phyloP scores from a whole-genome alignment of 2,329 filamentous ascomycete genomes.

The Cytospora mali region DNA sequence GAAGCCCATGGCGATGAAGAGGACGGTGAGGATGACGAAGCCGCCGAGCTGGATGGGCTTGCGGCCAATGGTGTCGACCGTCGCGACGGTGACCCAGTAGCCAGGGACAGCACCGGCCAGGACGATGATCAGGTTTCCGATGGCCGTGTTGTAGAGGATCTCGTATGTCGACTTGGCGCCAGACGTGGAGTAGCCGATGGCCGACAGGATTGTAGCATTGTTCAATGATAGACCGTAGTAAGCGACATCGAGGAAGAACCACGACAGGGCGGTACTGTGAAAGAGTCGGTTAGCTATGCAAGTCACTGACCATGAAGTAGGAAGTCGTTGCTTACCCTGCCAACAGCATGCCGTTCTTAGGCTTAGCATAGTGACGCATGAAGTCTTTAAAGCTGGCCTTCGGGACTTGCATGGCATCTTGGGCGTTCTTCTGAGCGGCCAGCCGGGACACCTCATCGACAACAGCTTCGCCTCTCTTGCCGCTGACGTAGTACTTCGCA shows the following conservation, averaged over 20 bases:
- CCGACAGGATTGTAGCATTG: constrained; percentile 70
- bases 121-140: constrained; percentile 79
- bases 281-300: constrained; percentile 38
- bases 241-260: constrained; percentile 71
- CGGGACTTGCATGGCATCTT: constrained; percentile 60
- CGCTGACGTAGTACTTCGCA: constrained; percentile 72
- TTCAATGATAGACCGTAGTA: constrained; percentile 75
- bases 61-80: constrained; percentile 71
- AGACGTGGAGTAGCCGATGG: constrained; percentile 68
- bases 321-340: constrained; percentile 31
- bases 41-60: constrained; percentile 74
- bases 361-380: constrained; percentile 67
- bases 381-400: constrained; percentile 77
- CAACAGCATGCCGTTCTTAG: constrained; percentile 69
- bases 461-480: constrained; percentile 59
- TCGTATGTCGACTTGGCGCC: constrained; percentile 51
- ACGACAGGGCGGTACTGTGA: constrained; percentile 79
- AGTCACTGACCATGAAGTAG: neutral
- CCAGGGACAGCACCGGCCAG: constrained; percentile 79
- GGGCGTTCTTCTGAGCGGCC: constrained; percentile 55
- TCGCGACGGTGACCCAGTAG: constrained; percentile 77
- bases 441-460: constrained; percentile 70
- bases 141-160: constrained; percentile 71
- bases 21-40: constrained; percentile 61
- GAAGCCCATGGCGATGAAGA: constrained; percentile 66